Conservation (phyloP, 2,329 filamentous ascomycete species). For the Coniochaeta ligniaria region DNA sequence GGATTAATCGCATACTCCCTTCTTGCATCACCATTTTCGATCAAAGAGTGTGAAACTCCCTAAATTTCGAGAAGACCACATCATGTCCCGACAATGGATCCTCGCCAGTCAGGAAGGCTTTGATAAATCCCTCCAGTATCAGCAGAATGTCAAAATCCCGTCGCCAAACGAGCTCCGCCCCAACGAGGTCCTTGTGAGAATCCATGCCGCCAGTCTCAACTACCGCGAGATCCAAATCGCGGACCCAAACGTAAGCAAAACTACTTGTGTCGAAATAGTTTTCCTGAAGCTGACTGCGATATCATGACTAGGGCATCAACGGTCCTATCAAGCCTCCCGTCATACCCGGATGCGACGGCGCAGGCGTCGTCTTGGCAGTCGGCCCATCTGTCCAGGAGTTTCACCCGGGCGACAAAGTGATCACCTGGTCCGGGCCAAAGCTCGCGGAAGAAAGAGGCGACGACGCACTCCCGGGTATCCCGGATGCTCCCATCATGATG, state of each 20-base stretch:
- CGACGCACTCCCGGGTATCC: slow-evolving; percentile 16
- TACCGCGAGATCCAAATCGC: slow-evolving; percentile 40
- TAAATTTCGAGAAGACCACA: neutral
- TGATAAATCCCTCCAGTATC: slow-evolving; percentile 23
- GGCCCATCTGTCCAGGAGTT: slow-evolving; percentile 39
- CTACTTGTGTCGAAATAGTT: neutral
- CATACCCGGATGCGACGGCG: slow-evolving; percentile 28
- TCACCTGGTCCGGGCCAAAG: slow-evolving; percentile 34
- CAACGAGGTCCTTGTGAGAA: slow-evolving; percentile 53
- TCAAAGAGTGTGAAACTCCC: neutral
- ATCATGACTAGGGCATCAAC: slow-evolving; percentile 10
- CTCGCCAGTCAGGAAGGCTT: slow-evolving; percentile 25
- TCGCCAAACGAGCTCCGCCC: slow-evolving; percentile 35
- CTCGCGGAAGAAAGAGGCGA: slow-evolving; percentile 8
- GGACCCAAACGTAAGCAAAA: slow-evolving; percentile 16
- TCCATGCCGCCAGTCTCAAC: slow-evolving; percentile 38
- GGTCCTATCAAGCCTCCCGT: slow-evolving; percentile 17
- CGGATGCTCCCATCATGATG: slow-evolving; percentile 35
- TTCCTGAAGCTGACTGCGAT: neutral
- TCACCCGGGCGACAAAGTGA: slow-evolving; percentile 49
- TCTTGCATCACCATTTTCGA: neutral
- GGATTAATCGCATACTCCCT: too few relatives aligned
- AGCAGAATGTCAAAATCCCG: slow-evolving; percentile 13
- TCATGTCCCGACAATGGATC: slow-evolving; percentile 24
- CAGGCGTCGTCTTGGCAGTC: slow-evolving; percentile 36